Evolutionary conservation across 2,329 filamentous ascomycete species (phyloP).

Genomic region (Fusarium clavum): DNA sequence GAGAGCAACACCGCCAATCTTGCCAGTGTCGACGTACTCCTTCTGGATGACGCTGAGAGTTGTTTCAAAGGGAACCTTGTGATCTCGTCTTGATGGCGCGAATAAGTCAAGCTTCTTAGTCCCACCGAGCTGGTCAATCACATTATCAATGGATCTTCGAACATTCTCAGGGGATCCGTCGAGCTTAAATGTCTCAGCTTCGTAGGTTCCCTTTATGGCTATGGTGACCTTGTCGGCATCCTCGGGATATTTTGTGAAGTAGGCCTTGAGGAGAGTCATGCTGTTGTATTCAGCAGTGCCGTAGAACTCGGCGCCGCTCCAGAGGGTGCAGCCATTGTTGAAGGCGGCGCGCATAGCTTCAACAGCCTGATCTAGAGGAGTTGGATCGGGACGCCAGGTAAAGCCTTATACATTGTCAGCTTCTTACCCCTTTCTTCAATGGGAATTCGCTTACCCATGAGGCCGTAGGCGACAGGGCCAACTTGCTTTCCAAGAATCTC

Average conservation of each 20-base stretch:
- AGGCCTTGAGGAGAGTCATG: slow-evolving; percentile 69
- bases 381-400: slow-evolving; percentile 56
- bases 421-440: background rate
- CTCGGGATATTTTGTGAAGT: slow-evolving; percentile 73
- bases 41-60: slow-evolving; percentile 57
- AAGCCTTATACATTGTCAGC: slow-evolving; percentile 52
- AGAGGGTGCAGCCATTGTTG: slow-evolving; percentile 59
- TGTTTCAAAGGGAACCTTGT: slow-evolving; percentile 57
- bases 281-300: slow-evolving; percentile 67
- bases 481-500: slow-evolving; percentile 57
- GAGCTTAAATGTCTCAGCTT: slow-evolving; percentile 51
- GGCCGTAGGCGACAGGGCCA: slow-evolving; percentile 64
- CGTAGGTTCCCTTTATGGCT: slow-evolving; percentile 69
- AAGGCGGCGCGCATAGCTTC: slow-evolving; percentile 67
- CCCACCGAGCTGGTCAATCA: slow-evolving; percentile 62
- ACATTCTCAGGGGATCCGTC: slow-evolving; percentile 67
- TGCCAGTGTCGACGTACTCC: slow-evolving; percentile 64
- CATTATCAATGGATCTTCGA: slow-evolving; percentile 68
- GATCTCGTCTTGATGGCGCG: slow-evolving; percentile 68
- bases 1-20: slow-evolving; percentile 63
- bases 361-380: slow-evolving; percentile 61
- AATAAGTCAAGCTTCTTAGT: slow-evolving; percentile 71
- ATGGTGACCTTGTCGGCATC: slow-evolving; percentile 72
- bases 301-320: slow-evolving; percentile 76
- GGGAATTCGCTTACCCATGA: slow-evolving; percentile 58